Evolutionary conservation across 108 stramenopile species (phyloP), one percentile per base, ranked within the genome.

Genomic region (Hondaea fermentalgiana): DNA sequence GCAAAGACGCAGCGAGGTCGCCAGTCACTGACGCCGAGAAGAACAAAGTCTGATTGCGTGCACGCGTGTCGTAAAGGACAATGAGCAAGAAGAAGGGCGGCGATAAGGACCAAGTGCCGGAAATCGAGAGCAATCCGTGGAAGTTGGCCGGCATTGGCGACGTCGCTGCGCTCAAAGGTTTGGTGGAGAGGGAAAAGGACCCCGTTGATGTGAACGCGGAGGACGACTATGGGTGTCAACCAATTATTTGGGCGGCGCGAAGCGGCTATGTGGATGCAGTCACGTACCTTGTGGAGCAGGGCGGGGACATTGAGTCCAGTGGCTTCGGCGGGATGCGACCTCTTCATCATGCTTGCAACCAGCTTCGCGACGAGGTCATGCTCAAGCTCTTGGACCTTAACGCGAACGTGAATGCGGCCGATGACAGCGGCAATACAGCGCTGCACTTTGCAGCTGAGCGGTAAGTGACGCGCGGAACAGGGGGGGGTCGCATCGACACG

Each of bases 311-410:
- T 21, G 90, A 90, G 57, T 72, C 88, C 0, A 57, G 71, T 0
- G 87, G 87, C 5, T 90, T 90, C 55, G 90, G 88, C 19, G 90
- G 90, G 8, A 88, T 90, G 88, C 60, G 88, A 8, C 90, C 90
- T 25, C 88, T 90, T 14, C 90, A 90, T 25, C 90, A 90, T 51
- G 90, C 90, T 6, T 90, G 90, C 69, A 90, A 90, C 69, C 87
- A 90, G 55, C 59, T 87, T 23, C 55, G 72, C 35, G 90, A 90
- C n/a, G 60, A 43, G 10, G 60, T 87, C 17, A 88, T 90, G 23
- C 59, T 59, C 1, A 14, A 28, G 14, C 87, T 90, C 16, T 12
- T 90, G 14, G 87, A 88, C 0, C 19, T 59, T 5, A 29, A 29
- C 76, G 88, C 43, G 16, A 60, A 90, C 2, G 90, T 90, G 87